Conservation (phyloP, 169 alveolate genomes). For the Eimeria necatrix region DNA sequence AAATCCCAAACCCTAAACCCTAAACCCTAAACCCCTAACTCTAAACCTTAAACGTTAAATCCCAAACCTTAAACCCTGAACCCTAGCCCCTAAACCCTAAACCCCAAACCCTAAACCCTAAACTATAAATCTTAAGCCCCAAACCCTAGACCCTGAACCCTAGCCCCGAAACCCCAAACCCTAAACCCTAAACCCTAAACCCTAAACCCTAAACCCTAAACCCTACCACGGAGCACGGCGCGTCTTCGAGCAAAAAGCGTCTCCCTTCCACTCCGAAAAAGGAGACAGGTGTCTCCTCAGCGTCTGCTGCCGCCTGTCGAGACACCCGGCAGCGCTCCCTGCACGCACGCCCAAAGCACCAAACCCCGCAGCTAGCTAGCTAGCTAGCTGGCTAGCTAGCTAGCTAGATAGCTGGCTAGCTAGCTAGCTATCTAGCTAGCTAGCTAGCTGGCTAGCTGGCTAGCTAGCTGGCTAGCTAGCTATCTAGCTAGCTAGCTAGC, state of each 20-base stretch:
- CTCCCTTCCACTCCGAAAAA: constrained; percentile 61
- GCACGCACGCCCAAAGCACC: too few relatives aligned
- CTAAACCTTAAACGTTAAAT: neutral
- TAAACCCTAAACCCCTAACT: constrained; percentile 2
- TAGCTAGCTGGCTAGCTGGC: too few relatives aligned
- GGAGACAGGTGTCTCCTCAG: constrained; percentile 27
- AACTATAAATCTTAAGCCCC: too few relatives aligned
- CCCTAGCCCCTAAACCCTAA: neutral
- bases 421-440: too few relatives aligned
- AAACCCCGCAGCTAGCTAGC: too few relatives aligned
- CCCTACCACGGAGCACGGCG: constrained; percentile 66
- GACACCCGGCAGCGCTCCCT: constrained; percentile 74
- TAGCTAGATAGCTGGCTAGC: too few relatives aligned
- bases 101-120: constrained; percentile 35
- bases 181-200: neutral
- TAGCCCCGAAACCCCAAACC: neutral
- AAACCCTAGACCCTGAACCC: too few relatives aligned
- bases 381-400: too few relatives aligned
- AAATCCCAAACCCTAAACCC: too few relatives aligned
- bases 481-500: too few relatives aligned
- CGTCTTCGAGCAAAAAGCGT: constrained; percentile 18
- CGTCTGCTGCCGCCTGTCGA: constrained; percentile 52
- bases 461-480: too few relatives aligned
- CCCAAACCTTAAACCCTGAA: neutral
- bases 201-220: constrained; percentile 43